phyloP scores from a whole-genome alignment of 169 alveolate genomes.

The Plasmodium inui region DNA sequence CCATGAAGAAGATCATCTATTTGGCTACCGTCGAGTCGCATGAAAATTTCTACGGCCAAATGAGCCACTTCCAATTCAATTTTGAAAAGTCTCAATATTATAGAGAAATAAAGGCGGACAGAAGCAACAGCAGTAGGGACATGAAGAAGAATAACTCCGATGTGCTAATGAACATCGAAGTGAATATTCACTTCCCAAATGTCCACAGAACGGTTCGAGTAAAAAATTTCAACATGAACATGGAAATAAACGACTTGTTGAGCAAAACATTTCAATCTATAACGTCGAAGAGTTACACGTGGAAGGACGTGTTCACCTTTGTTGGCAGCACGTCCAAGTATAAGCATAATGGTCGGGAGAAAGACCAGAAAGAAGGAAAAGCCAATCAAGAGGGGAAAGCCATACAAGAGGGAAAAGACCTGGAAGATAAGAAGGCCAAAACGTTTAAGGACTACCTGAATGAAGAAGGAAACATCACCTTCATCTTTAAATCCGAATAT shows the following conservation, averaged over 20 bases:
- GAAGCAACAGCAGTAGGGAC: background rate
- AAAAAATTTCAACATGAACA: constrained; percentile 51
- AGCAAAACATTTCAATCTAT: constrained; percentile 28
- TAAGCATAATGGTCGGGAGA: background rate
- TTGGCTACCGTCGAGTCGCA: constrained; percentile 51
- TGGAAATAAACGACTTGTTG: constrained; percentile 35
- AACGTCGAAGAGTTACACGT: constrained; percentile 26
- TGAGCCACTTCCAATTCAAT: constrained; percentile 40
- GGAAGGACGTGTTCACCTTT: constrained; percentile 40
- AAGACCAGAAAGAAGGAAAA: background rate
- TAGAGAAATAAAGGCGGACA: constrained; percentile 1
- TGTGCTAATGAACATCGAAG: constrained; percentile 11
- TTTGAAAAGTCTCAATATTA: constrained; percentile 10
- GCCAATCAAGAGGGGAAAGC: background rate
- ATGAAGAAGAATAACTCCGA: background rate
- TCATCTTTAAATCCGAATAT: constrained; percentile 39
- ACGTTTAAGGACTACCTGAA: constrained; percentile 24
- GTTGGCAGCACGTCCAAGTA: background rate
- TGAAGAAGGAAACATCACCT: constrained; percentile 28
- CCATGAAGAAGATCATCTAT: constrained; percentile 26
- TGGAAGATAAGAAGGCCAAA: background rate
- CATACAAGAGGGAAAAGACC: background rate
- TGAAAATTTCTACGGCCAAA: constrained; percentile 40
- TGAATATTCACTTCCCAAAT: constrained; percentile 39
- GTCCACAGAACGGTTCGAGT: constrained; percentile 39